phyloP scores from a whole-genome alignment of 805 yeast species.

The Huiozyma naganishii region DNA sequence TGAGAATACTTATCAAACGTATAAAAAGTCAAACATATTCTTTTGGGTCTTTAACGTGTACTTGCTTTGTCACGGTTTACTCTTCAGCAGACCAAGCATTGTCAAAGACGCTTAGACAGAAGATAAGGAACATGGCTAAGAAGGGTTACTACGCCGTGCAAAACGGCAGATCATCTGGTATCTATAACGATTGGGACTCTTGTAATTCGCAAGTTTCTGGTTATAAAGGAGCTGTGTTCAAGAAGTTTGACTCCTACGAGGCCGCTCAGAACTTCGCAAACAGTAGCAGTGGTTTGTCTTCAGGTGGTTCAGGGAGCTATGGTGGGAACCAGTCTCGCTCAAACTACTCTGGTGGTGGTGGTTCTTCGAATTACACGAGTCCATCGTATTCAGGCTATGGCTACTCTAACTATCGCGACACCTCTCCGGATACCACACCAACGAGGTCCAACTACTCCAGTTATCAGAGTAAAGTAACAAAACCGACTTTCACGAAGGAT shows the following conservation, averaged over 20 bases:
- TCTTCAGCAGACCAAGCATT: no score
- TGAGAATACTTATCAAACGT: no score
- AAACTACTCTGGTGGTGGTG: background rate
- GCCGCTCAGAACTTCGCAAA: conserved; percentile 40
- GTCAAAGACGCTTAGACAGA: no score
- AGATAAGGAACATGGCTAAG: conserved; percentile 8
- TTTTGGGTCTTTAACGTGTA: no score
- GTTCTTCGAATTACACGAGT: background rate
- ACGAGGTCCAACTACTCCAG: background rate
- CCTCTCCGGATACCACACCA: no score
- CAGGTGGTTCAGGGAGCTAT: background rate
- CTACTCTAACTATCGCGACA: background rate
- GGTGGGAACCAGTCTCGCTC: background rate
- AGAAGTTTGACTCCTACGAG: conserved; percentile 37
- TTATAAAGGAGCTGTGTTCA: conserved; percentile 43
- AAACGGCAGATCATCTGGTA: conserved; percentile 44
- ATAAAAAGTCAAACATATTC: no score
- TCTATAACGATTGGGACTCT: conserved; percentile 50
- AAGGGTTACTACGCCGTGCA: conserved; percentile 42
- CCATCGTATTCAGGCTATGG: background rate
- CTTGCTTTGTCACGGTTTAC: no score
- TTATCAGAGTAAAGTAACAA: background rate
- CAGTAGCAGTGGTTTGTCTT: conserved; percentile 3
- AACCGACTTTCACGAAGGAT: background rate
- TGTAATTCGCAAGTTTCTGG: conserved; percentile 46